Evolutionary conservation across 2,329 filamentous ascomycete species (phyloP), one percentile per base, ranked within the genome.

Genomic region (Claviceps spartinae): DNA sequence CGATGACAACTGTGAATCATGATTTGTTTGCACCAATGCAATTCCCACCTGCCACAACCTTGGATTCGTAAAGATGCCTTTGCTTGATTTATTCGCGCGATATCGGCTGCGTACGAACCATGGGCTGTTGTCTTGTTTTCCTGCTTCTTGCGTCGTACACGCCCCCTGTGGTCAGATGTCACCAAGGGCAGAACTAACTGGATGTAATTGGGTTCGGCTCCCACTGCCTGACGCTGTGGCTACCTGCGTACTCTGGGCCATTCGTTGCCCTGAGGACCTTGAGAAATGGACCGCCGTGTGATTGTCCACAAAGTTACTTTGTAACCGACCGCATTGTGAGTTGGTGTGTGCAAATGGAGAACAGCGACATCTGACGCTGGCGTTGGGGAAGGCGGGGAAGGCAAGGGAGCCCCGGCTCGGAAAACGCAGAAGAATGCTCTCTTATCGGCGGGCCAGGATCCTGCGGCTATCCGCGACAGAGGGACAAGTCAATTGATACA

Each of bases 151-250:
- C 42, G 30, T 53, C 40, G 7, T 24, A 38, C 49, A 51, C 49
- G 38, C 52, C 46, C 49, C 49, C 37, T 30, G 6, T 20, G 8
- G 24, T 38, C 8, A 53, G 44, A 22, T 26, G 40, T 30, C 26
- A 14, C 54, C 52, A 54, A 41, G 46, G 54, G 49, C 52, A 54
- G 52, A 37, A n/a, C 44, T 24, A 24, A 2, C 20, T 20, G 42
- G 43, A 14, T 16, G 40, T 26, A 26, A 48, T 42, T 48, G 38
- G 44, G 26, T 24, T 38, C 48, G 5, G 34, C 41, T 18, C 22
- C 24, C 41, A 30, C 26, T 30, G 26, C 26, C 26, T 30, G 26
- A 30, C 26, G 26, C 8, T 30, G 26, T 30, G 2, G 26, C 26
- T 30, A 30, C 26, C 24, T 26, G 4, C 6, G 24, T 26, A 26